A percentile compares a stretch with the other conserved stretches of the same genome.
These are phyloP conservation scores for Blastobotrys persicus DNA, from an alignment of 1,139 yeast genomes.

Conservation along the genomic window DNA sequence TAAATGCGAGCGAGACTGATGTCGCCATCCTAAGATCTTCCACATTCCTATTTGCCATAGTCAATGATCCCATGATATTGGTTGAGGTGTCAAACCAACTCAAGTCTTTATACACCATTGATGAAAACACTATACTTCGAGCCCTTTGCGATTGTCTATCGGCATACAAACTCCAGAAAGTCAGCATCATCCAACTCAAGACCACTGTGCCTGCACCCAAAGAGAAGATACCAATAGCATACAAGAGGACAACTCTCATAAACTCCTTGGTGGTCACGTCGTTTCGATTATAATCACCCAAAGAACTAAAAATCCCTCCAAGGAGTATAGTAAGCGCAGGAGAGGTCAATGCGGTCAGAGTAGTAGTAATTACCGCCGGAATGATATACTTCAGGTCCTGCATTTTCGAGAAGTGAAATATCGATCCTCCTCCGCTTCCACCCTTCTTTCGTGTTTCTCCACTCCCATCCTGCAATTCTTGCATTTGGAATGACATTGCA, in stretches of 20 bases:
- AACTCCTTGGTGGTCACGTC: conserved; percentile 36
- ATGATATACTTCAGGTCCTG: conserved; percentile 31
- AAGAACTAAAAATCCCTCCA: conserved; percentile 59
- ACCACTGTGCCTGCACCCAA: conserved; percentile 56
- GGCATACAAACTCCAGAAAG: conserved; percentile 68
- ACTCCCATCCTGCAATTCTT: neutral
- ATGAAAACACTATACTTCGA: conserved; percentile 44
- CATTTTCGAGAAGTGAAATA: conserved; percentile 10
- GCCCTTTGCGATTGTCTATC: conserved; percentile 66
- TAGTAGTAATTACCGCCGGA: conserved; percentile 32
- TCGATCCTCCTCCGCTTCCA: neutral
- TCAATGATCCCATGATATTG: conserved; percentile 55
- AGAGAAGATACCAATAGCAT: conserved; percentile 54
- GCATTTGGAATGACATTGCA: neutral
- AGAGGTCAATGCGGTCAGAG: conserved; percentile 51
- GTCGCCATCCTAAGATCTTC: conserved; percentile 74
- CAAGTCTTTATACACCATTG: conserved; percentile 30
- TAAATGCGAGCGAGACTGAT: conserved; percentile 63
- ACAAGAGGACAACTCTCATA: conserved; percentile 44
- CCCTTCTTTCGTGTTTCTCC: neutral
- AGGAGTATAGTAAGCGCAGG: conserved; percentile 65
- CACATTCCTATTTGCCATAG: conserved; percentile 68
- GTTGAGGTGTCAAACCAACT: conserved; percentile 51
- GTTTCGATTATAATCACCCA: conserved; percentile 44
- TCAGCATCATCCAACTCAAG: conserved; percentile 54